Base-by-base conservation (phyloP, 2,329 filamentous ascomycete species). In the Arachnopeziza araneosa region DNA sequence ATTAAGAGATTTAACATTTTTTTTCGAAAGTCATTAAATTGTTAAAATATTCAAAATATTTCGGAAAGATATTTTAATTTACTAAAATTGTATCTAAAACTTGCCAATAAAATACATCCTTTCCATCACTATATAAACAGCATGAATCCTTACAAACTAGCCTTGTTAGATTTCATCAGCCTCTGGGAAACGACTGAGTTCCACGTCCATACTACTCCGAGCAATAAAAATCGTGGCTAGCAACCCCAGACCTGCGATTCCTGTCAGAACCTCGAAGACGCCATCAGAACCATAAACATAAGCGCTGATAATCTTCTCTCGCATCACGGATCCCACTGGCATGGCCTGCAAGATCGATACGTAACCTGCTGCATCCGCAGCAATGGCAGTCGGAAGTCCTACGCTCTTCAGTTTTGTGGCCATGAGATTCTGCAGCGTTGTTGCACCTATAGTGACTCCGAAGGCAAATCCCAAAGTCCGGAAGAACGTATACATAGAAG, bases 401-500 rank as follows among this genome's bases (percentile, higher is more conserved):
- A 23, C 21, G 19, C 17, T 36, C 12, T 30, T 44, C 17, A 54
- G 24, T 7, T 21, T 30, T 7, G 30, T 21, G 17, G 80, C 75
- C 36, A 78, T 73, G 48, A 82, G 76, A 1, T 78, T 89, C 71
- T 89, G 85, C 73, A 89, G 88, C 59, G 87, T 79, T 50, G 86
- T 83, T 10, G 86, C 85, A 2, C 84, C 83, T 52, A 88, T 77
- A 3, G 85, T 84, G 2, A 89, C 82, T 23, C 81, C 77, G 14
- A 26, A 53, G 52, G 52, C 23, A 30, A 53, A 53, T 0, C 86
- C 86, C 22, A 88, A 79, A 1, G 80, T 79, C n/a, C 84, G 81
- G 69, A 86, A 80, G 75, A 89, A 89, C 58, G 80, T 82, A 72
- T 86, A 87, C 75, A 89, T 81, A 17, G 82, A 83, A 0, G 81